Evolutionary conservation across 257 asterid species (phyloP), one percentile per base, ranked within the genome.

Genomic region (Eucommia ulmoides): DNA sequence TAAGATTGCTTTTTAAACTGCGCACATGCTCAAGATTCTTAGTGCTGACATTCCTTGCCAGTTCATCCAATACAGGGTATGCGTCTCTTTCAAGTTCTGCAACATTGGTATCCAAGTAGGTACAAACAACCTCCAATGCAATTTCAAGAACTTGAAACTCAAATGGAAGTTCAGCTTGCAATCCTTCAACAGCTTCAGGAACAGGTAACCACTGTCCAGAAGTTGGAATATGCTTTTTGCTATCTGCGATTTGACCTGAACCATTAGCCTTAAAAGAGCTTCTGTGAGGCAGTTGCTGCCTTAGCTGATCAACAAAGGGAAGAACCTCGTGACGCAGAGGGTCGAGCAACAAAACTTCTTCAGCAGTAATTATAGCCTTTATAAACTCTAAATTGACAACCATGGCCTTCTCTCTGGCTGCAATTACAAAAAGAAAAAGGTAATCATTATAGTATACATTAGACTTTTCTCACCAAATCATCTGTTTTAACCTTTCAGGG

Each of bases 321-420:
- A 91, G 88, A 60, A 84, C 96, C 81, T 91, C 99, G 55, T 86
- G 94, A 33, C 87, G 72, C 56, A 86, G 72, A 70, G 99, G 99
- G 61, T 91, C 94, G 45, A 91, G 97, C 65, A 91, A 67, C 73
- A 91, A 59, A 24, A 91, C 88, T 70, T 91, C 99, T 61, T 91
- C 97, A 0, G 99, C 96, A 11, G 95, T 83, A 66, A 91, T 72
- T 56, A 91, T 81, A 45, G 95, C 99, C 71, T 96, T 77, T 71
- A 83, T 78, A 51, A 73, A 79, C 73, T 91, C 99, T 74, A 91
- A 76, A 75, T 87, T 91, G 35, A 91, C 94, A 60, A 91, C 84
- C 95, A 91, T 81, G 61, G 99, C 97, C 62, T 81, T 91, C 59
- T 91, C 99, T 74, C 99, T 83, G 41, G 99, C 99, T 86, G 89